A percentile compares a stretch with the other conserved stretches of the same genome.
Evolutionary conservation across 116 monocot species (phyloP).

Genomic region (Trichopus zeylanicus): DNA sequence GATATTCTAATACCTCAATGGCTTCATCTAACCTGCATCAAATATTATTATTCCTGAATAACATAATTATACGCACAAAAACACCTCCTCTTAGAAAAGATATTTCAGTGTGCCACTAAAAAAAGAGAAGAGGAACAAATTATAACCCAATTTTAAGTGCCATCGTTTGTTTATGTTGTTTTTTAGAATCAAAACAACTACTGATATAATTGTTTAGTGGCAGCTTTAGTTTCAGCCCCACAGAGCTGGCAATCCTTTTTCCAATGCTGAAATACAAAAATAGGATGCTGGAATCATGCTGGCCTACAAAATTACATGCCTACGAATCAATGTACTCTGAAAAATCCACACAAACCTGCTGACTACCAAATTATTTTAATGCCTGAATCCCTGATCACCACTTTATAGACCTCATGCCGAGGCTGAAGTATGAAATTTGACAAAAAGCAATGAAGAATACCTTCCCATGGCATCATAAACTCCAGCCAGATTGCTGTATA

Average conservation of each 20-base stretch:
- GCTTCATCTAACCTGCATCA: slow-evolving; percentile 1
- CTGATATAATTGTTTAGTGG: neutral
- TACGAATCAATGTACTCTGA: neutral
- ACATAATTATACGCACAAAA: no score
- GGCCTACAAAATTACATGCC: neutral
- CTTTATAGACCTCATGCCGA: neutral
- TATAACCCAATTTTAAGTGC: neutral
- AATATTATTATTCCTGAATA: neutral
- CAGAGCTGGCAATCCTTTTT: neutral
- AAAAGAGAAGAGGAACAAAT: neutral
- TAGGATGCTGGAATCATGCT: neutral
- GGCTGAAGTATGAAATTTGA: neutral
- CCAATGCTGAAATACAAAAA: neutral
- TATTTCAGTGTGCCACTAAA: no score
- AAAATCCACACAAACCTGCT: neutral
- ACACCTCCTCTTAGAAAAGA: no score
- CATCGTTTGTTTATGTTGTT: neutral
- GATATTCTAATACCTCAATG: neutral
- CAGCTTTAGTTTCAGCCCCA: neutral
- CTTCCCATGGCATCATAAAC: slow-evolving; percentile 11
- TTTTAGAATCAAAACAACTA: neutral
- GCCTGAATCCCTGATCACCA: neutral
- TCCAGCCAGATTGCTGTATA: slow-evolving; percentile 9
- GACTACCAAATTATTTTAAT: neutral
- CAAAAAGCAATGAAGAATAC: slow-evolving; percentile 1